Base-by-base conservation (phyloP, 495 filamentous ascomycete genomes). In the Neurospora sp. region DNA sequence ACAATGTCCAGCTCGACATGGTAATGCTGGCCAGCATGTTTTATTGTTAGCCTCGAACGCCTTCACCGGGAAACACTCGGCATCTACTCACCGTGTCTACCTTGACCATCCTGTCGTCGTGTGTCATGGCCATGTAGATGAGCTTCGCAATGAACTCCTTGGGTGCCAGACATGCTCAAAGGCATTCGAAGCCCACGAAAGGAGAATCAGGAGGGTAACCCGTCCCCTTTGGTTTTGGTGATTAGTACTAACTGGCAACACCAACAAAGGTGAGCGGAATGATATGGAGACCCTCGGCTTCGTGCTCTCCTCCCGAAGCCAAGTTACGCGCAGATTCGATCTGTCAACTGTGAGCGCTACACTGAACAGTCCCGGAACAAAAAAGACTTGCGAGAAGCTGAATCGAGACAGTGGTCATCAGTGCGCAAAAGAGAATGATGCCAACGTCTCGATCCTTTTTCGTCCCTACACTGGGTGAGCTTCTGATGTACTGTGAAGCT, bases 1-100 rank as follows among this genome's bases (percentile, higher is more conserved):
- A 89, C 83, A 71, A 88, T 83, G 75, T 88, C 87, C 35, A 89
- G 83, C 74, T 89, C 87, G 41, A 88, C 86, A 74, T 87, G 88
- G 73, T 86, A 87, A 38, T 86, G 81, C 72, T 86, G 83, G 0
- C 87, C 86, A 18, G 85, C 84, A 78, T 88, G 48, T 18, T 22
- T 16, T 5, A 8, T 8, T 31, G 12, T 61, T 31, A 61, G 53
- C 53, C 9, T 59, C n/a, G 11, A 16, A 4, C 11, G 1, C 20
- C 11, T 31, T 61, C 5, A 61, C 22, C 22, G 1, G 22, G 22
- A 11, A 12, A 12, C 20, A 53, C 10, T 5, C 20, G 46, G 46
- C 1, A 44, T 31, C 5, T 72, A 73, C 80, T 68, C 78, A 82
- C 80, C 38, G 85, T 89, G 69, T 88, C 86, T 40, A 89, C 85